Conservation (phyloP, 169 alveolate genomes). For the Eimeria falciformis region DNA sequence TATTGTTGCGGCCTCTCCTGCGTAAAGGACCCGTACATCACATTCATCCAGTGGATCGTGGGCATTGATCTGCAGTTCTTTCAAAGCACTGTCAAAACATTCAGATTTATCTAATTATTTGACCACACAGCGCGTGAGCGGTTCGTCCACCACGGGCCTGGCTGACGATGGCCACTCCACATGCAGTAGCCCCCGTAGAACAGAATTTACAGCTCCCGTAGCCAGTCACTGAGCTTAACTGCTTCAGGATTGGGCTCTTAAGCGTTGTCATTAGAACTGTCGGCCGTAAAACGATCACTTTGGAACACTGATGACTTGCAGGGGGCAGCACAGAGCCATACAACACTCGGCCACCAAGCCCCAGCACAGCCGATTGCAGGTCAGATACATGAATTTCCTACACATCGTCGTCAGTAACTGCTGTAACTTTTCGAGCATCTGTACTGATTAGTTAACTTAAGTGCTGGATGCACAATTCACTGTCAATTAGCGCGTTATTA, state of each 20-base stretch:
- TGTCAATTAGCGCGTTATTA: too few relatives aligned
- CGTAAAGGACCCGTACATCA: slow-evolving; percentile 25
- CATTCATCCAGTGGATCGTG: slow-evolving; percentile 63
- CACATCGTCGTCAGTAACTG: too few relatives aligned
- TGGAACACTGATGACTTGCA: slow-evolving; percentile 55
- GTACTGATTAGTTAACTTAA: too few relatives aligned
- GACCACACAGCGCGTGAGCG: slow-evolving; percentile 60
- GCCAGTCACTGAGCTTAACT: slow-evolving; percentile 43
- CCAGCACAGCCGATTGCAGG: background rate
- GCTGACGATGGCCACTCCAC: slow-evolving; percentile 63
- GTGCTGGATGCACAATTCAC: too few relatives aligned
- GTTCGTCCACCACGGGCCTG: slow-evolving; percentile 66
- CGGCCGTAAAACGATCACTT: slow-evolving; percentile 4
- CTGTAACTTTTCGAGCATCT: too few relatives aligned
- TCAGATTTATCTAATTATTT: slow-evolving; percentile 22
- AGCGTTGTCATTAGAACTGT: slow-evolving; percentile 31
- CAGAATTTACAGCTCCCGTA: slow-evolving; percentile 38
- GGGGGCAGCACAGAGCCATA: slow-evolving; percentile 27
- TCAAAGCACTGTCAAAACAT: slow-evolving; percentile 38
- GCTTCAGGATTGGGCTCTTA: slow-evolving; percentile 59
- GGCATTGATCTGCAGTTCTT: slow-evolving; percentile 38
- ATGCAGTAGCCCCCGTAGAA: slow-evolving; percentile 56
- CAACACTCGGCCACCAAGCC: slow-evolving; percentile 50
- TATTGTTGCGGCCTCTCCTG: slow-evolving; percentile 18
- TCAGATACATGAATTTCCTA: too few relatives aligned